Conservation (phyloP, 1,284 basidiomycete species). For the Mycena sp. region DNA sequence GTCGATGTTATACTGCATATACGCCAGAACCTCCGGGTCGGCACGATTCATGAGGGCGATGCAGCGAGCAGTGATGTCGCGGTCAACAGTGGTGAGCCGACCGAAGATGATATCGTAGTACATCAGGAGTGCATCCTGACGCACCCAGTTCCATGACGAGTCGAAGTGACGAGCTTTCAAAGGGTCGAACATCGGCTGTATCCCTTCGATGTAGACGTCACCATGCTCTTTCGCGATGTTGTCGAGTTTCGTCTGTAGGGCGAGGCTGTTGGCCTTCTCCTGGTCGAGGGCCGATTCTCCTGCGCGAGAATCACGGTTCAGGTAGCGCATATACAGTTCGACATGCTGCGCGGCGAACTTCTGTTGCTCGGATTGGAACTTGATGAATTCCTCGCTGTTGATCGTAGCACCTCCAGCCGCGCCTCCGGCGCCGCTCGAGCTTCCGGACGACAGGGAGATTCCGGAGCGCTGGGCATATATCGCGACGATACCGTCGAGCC, state of each 20-base stretch:
- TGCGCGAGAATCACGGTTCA: conserved; percentile 91
- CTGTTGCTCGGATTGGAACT: conserved; percentile 94
- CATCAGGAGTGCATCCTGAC: conserved; percentile 95
- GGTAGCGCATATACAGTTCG: conserved; percentile 96
- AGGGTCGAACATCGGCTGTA: conserved; percentile 93
- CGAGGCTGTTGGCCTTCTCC: conserved; percentile 80
- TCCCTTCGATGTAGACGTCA: conserved; percentile 93
- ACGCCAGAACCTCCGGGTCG: conserved; percentile 88
- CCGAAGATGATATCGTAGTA: conserved; percentile 99
- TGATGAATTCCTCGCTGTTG: conserved; percentile 98
- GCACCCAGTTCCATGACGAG: conserved; percentile 99
- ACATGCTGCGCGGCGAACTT: conserved; percentile 94
- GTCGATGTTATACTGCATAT: conserved; percentile 97
- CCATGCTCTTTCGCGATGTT: conserved; percentile 91
- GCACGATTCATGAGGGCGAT: conserved; percentile 98
- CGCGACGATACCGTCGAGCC: conserved; percentile 89
- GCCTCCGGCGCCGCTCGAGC: conserved; percentile 65
- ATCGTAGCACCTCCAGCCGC: conserved; percentile 85
- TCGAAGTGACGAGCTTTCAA: conserved; percentile 98
- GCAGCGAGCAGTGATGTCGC: conserved; percentile 96
- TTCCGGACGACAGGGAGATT: conserved; percentile 83
- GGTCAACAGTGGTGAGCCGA: conserved; percentile 90
- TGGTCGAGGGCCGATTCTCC: conserved; percentile 91
- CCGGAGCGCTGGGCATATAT: conserved; percentile 90
- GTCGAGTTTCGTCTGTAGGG: conserved; percentile 90